phyloP scores from a whole-genome alignment of 2,329 filamentous ascomycete genomes.

The Aaosphaeria pasadenensis region DNA sequence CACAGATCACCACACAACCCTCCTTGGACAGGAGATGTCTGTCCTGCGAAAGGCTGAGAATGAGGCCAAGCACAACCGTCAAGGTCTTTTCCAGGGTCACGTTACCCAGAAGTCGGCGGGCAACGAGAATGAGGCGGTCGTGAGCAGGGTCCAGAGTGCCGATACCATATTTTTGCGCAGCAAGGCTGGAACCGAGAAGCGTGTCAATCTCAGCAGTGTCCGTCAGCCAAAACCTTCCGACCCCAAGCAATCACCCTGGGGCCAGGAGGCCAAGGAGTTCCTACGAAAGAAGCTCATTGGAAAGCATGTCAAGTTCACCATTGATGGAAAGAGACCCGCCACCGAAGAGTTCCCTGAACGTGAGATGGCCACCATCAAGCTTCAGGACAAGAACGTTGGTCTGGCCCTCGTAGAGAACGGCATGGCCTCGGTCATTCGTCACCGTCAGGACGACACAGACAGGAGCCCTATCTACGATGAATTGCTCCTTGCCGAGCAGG shows the following conservation, averaged over 20 bases:
- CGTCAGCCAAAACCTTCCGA: slow-evolving; percentile 89
- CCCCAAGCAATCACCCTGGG: slow-evolving; percentile 81
- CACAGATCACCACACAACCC: slow-evolving; percentile 91
- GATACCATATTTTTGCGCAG: slow-evolving; percentile 85
- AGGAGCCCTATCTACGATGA: slow-evolving; percentile 93
- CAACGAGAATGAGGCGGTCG: slow-evolving; percentile 73
- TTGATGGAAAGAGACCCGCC: slow-evolving; percentile 88
- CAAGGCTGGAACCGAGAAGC: slow-evolving; percentile 82
- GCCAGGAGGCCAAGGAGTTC: slow-evolving; percentile 94
- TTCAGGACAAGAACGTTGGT: slow-evolving; percentile 83
- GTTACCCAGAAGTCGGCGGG: slow-evolving; percentile 63
- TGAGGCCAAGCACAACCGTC: slow-evolving; percentile 70
- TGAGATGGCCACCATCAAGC: slow-evolving; percentile 84
- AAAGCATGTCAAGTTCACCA: slow-evolving; percentile 85
- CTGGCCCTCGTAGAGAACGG: slow-evolving; percentile 85
- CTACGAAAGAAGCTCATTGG: slow-evolving; percentile 90
- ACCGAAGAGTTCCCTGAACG: slow-evolving; percentile 89
- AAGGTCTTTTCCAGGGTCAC: slow-evolving; percentile 78
- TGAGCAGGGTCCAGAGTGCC: slow-evolving; percentile 80
- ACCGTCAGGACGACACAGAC: slow-evolving; percentile 92
- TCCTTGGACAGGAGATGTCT: slow-evolving; percentile 87
- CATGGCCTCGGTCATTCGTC: slow-evolving; percentile 89
- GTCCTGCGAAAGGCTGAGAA: slow-evolving; percentile 82
- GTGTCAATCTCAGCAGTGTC: slow-evolving; percentile 88
- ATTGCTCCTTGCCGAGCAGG: slow-evolving; percentile 73